Percentiles rank a stretch among this genome's conserved stretches.
These are phyloP conservation scores for Jaapia argillacea DNA, from an alignment of 768 basidiomycete species.

Conservation along the genomic window DNA sequence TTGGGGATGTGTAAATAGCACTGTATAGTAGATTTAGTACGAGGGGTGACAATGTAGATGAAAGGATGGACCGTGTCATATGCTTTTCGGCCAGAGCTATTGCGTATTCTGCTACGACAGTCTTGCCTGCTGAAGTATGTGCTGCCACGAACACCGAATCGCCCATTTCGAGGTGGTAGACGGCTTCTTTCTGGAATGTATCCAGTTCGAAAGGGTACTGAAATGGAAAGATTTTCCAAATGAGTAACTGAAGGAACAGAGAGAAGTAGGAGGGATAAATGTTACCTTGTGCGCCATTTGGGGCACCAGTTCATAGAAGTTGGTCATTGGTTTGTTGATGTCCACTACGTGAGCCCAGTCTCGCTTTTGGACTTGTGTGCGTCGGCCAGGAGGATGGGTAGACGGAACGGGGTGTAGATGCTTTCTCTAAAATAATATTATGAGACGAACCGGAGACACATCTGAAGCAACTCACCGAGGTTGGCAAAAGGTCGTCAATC, in stretches of 20 bases:
- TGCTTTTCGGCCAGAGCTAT: slow-evolving; percentile 95
- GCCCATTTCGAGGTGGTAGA: slow-evolving; percentile 94
- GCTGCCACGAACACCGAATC: slow-evolving; percentile 99
- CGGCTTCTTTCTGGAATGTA: slow-evolving; percentile 97
- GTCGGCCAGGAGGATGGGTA: slow-evolving; percentile 28
- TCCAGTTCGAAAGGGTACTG: slow-evolving; percentile 99
- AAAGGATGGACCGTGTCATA: slow-evolving; percentile 63
- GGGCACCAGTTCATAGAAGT: slow-evolving; percentile 89
- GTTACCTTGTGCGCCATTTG: slow-evolving; percentile 90
- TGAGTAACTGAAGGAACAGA: background rate
- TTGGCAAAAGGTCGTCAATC: slow-evolving; percentile 67
- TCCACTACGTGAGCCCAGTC: slow-evolving; percentile 99
- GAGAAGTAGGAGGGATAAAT: background rate
- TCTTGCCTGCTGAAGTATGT: slow-evolving; percentile 99
- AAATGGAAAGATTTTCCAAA: slow-evolving; percentile 1
- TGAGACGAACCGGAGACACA: no score
- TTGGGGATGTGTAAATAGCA: slow-evolving; percentile 97
- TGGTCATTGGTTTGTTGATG: slow-evolving; percentile 78
- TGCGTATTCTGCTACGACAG: slow-evolving; percentile 97
- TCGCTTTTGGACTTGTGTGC: slow-evolving; percentile 56
- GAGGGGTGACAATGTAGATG: background rate
- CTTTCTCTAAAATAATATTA: background rate
- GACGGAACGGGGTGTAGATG: slow-evolving; percentile 27
- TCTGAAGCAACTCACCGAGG: slow-evolving; percentile 13
- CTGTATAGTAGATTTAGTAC: slow-evolving; percentile 28